A percentile compares a stretch with the other conserved stretches of the same genome.
Evolutionary conservation across 1,139 yeast species (phyloP).

Genomic region (Pichia sp.): DNA sequence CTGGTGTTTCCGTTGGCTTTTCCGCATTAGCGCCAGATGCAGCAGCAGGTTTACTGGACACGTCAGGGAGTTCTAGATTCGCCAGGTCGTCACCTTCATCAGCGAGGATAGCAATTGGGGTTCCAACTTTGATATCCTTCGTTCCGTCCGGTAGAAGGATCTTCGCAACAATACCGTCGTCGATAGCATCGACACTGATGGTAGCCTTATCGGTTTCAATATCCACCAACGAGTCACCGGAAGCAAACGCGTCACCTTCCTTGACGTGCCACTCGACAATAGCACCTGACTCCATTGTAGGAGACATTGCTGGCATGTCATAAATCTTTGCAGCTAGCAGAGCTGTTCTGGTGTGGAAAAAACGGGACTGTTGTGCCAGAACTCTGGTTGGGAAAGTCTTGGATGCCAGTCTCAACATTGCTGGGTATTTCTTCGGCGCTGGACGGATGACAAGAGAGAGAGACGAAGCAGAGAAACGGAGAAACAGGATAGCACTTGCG

Average conservation of each 20-base stretch:
- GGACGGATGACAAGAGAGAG: no score
- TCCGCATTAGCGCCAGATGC: constrained; percentile 20
- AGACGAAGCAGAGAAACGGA: no score
- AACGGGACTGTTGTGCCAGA: constrained; percentile 1
- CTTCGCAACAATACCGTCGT: constrained; percentile 83
- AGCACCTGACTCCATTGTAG: constrained; percentile 98
- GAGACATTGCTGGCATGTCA: constrained; percentile 98
- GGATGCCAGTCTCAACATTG: not conserved
- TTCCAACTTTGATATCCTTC: constrained; percentile 76
- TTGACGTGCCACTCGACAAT: constrained; percentile 87
- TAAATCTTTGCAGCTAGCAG: constrained; percentile 49
- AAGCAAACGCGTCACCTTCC: constrained; percentile 65
- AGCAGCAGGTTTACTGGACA: constrained; percentile 15
- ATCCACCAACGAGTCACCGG: constrained; percentile 85
- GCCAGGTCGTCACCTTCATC: constrained; percentile 80
- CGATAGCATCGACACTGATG: constrained; percentile 88
- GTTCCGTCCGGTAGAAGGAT: constrained; percentile 66
- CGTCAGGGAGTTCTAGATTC: constrained; percentile 52
- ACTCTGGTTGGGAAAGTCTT: not conserved
- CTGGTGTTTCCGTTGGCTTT: constrained; percentile 22
- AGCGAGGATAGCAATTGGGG: constrained; percentile 80
- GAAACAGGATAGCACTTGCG: no score
- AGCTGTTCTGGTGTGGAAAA: constrained; percentile 1
- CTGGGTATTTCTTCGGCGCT: not conserved
- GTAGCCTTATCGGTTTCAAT: constrained; percentile 93